phyloP scores from a whole-genome alignment of 345 rosid genomes.

The Camelina hispida region DNA sequence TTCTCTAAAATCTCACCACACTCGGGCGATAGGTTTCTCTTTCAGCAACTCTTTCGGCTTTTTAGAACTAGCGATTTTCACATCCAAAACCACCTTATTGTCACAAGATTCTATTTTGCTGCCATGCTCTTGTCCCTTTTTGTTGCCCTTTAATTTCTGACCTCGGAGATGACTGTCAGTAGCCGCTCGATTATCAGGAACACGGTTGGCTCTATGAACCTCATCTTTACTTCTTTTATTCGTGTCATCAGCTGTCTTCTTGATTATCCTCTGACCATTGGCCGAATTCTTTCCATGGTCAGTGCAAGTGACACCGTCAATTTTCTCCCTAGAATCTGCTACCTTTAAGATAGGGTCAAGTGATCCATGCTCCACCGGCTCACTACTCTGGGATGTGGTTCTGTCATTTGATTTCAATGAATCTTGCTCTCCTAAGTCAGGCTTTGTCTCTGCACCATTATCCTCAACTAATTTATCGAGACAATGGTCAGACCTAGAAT shows the following conservation, averaged over 20 bases:
- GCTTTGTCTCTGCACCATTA: conserved; percentile 58
- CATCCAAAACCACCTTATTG: conserved; percentile 45
- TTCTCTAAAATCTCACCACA: conserved; percentile 44
- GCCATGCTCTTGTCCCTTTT: conserved; percentile 39
- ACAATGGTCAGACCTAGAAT: conserved; percentile 49
- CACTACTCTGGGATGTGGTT: conserved; percentile 44
- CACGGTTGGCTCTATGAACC: conserved; percentile 45
- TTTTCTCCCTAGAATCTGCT: conserved; percentile 46
- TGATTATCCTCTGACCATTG: conserved; percentile 50
- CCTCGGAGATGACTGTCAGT: conserved; percentile 31
- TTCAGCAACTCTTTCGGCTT: conserved; percentile 46
- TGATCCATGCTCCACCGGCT: conserved; percentile 42
- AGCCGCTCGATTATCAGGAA: conserved; percentile 46
- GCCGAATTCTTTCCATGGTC: conserved; percentile 45
- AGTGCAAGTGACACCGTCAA: conserved; percentile 32
- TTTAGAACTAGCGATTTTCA: conserved; percentile 41
- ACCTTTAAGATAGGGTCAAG: conserved; percentile 43
- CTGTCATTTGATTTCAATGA: conserved; percentile 53
- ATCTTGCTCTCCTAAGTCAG: conserved; percentile 48
- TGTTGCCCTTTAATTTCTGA: conserved; percentile 51
- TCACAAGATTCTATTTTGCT: conserved; percentile 41
- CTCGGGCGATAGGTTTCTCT: conserved; percentile 45
- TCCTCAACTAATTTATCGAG: conserved; percentile 46
- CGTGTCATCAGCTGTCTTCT: conserved; percentile 40
- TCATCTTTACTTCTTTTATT: conserved; percentile 43